Base-by-base conservation (phyloP, 148 eudicot genomes). In the Suaeda aralocaspica region DNA sequence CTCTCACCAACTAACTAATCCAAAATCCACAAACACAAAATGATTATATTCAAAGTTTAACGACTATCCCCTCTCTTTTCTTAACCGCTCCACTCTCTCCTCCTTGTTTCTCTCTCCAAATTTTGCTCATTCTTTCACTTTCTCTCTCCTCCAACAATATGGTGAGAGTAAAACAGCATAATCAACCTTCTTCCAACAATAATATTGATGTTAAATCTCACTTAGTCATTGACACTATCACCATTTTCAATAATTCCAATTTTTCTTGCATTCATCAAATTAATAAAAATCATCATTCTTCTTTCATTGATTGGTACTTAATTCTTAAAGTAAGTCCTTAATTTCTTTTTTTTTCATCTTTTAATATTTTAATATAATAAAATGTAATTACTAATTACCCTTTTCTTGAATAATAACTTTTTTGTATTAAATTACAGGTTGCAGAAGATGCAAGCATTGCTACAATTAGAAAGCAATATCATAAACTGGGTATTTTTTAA, bases 271-370 rank as follows among this genome's bases (percentile, higher is more conserved):
- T 62, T 59, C 80, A 72, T 53, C 12, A 18, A 45, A 59, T 8
- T 9, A 14, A 59, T 9, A 74, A 82, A 42, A 59, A 64, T 46
- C 69, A 72, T 42, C 50, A 50, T 14, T 64, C 83, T 24, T 69
- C 83, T n/a, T 65, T 65, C 31, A 25, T 89, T 66, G 88, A 89
- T 71, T 87, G 95, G 95, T 89, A 83, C 64, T 81, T 82, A 59
- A 77, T 89, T 51, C 91, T 89, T 61, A 75, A 68, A 74, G 91
- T 89, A 82, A 1, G 86, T 30, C 21, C 12, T 5, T 30, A 56
- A 42, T 50, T 46, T 21, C 58, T 22, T 25, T 24, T 42, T 13
- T 52, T 28, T 24, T 3, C 13, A 16, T 64, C 26, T 58, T 14
- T 19, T 33, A 9, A 31, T 56, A 26, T 26, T 50, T 28, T 28